Conservation (phyloP, 1,139 yeast genomes). For the Schwanniomyces etchellsii region DNA sequence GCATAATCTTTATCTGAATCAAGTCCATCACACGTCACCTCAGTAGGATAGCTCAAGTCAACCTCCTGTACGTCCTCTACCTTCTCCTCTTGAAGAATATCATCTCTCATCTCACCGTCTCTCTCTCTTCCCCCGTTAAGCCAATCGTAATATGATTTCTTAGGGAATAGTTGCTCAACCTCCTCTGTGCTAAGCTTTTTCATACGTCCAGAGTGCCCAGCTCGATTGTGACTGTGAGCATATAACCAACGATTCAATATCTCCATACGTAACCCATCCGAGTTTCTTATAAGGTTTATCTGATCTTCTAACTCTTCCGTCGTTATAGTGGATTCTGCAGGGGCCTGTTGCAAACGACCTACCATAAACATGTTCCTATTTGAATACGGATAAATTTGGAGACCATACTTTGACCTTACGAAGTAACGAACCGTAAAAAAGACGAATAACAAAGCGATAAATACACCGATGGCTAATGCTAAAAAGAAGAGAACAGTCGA, state of each 20-base stretch:
- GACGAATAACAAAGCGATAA: conserved; percentile 48
- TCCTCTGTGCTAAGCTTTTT: conserved; percentile 53
- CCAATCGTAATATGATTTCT: conserved; percentile 58
- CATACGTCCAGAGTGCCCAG: conserved; percentile 41
- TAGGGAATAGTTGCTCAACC: conserved; percentile 63
- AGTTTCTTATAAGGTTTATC: conserved; percentile 17
- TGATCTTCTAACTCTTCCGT: conserved; percentile 31
- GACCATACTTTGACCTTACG: conserved; percentile 50
- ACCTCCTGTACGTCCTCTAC: neutral
- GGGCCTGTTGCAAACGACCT: neutral
- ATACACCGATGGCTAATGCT: conserved; percentile 58
- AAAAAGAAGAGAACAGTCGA: conserved; percentile 58
- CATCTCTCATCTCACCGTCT: conserved; percentile 29
- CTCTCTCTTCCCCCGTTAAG: conserved; percentile 49
- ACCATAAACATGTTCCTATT: conserved; percentile 15
- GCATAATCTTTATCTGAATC: neutral
- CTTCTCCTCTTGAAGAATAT: conserved; percentile 28
- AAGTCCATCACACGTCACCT: neutral
- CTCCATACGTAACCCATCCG: neutral
- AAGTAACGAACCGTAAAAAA: conserved; percentile 58
- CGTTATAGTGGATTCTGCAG: conserved; percentile 6
- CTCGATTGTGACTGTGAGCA: conserved; percentile 19
- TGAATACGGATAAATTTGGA: conserved; percentile 41
- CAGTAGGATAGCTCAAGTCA: conserved; percentile 1
- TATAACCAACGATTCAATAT: conserved; percentile 3